Evolutionary conservation across 257 asterid species (phyloP).

Genomic region (Rhazya stricta): DNA sequence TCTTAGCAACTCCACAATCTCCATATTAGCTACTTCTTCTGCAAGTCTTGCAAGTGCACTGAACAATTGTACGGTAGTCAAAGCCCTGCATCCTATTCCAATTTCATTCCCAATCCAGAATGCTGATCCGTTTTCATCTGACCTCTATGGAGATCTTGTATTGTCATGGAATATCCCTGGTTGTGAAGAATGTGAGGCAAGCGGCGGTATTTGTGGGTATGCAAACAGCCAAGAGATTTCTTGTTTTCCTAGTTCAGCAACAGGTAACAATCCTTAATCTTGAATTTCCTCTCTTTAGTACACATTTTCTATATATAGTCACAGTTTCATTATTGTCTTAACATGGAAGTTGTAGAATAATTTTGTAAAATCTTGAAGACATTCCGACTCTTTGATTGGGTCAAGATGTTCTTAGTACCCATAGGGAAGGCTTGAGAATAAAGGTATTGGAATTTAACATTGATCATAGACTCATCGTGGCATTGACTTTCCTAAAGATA

Average conservation of each 20-base stretch:
- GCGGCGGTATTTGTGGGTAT: slow-evolving; percentile 26
- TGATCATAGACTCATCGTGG: neutral
- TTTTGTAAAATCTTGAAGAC: neutral
- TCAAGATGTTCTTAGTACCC: slow-evolving; percentile 10
- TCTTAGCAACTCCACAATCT: slow-evolving; percentile 53
- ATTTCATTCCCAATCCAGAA: slow-evolving; percentile 28
- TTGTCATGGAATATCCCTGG: slow-evolving; percentile 39
- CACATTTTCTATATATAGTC: neutral
- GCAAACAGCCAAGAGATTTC: slow-evolving; percentile 14
- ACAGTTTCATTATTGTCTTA: neutral
- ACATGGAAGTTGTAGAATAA: neutral
- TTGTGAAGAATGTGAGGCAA: slow-evolving; percentile 36
- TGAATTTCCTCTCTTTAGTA: neutral
- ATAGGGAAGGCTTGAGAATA: neutral
- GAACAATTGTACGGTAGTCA: slow-evolving; percentile 37
- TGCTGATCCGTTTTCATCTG: slow-evolving; percentile 19
- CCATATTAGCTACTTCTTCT: slow-evolving; percentile 44
- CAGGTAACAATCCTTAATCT: slow-evolving; percentile 22
- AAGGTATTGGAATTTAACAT: neutral
- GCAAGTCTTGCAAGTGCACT: slow-evolving; percentile 21
- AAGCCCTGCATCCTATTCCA: slow-evolving; percentile 37
- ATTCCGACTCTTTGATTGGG: slow-evolving; percentile 17
- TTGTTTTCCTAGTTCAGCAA: slow-evolving; percentile 22
- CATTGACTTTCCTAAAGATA: neutral
- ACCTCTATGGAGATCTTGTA: slow-evolving; percentile 26